A percentile compares a stretch with the other conserved stretches of the same genome.
Evolutionary conservation across 2,329 filamentous ascomycete genomes (phyloP).

Genomic region (Grosmannia clavigera): DNA sequence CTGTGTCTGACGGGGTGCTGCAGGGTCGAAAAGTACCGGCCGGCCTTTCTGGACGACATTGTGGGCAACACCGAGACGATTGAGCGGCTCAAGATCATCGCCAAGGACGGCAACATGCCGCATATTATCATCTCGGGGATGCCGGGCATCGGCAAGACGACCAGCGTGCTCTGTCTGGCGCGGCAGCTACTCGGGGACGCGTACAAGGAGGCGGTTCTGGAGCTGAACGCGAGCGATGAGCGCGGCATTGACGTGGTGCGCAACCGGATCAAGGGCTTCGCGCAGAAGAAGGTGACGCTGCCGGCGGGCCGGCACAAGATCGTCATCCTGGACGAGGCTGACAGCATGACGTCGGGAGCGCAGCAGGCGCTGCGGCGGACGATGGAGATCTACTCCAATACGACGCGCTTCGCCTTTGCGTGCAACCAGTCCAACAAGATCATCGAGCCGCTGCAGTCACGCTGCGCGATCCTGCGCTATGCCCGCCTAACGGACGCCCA

Average conservation of each 20-base stretch:
- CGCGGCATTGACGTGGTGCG: slow-evolving; percentile 95
- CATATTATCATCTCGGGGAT: slow-evolving; percentile 99
- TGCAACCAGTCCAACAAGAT: slow-evolving; percentile 99
- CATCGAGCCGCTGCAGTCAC: slow-evolving; percentile 94
- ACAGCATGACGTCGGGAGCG: slow-evolving; percentile 94
- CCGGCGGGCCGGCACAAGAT: slow-evolving; percentile 86
- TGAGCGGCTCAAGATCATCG: slow-evolving; percentile 94
- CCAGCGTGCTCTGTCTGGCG: slow-evolving; percentile 84
- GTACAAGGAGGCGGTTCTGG: slow-evolving; percentile 94
- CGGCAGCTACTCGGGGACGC: slow-evolving; percentile 81
- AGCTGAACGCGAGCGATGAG: slow-evolving; percentile 94
- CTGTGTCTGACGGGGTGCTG: background rate
- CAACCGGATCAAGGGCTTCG: slow-evolving; percentile 95
- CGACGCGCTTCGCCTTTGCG: slow-evolving; percentile 92
- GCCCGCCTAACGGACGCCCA: slow-evolving; percentile 85
- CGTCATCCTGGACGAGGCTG: slow-evolving; percentile 94
- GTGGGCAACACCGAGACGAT: slow-evolving; percentile 98
- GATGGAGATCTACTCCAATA: slow-evolving; percentile 98
- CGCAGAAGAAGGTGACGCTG: slow-evolving; percentile 96
- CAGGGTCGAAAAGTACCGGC: slow-evolving; percentile 98
- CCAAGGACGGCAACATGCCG: slow-evolving; percentile 97
- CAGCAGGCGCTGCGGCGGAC: slow-evolving; percentile 90
- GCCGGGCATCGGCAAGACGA: slow-evolving; percentile 98
- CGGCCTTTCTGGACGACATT: slow-evolving; percentile 88
- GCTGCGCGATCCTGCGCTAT: slow-evolving; percentile 92